phyloP scores from a whole-genome alignment of 179 eudicot species.

The Gypsophila paniculata region DNA sequence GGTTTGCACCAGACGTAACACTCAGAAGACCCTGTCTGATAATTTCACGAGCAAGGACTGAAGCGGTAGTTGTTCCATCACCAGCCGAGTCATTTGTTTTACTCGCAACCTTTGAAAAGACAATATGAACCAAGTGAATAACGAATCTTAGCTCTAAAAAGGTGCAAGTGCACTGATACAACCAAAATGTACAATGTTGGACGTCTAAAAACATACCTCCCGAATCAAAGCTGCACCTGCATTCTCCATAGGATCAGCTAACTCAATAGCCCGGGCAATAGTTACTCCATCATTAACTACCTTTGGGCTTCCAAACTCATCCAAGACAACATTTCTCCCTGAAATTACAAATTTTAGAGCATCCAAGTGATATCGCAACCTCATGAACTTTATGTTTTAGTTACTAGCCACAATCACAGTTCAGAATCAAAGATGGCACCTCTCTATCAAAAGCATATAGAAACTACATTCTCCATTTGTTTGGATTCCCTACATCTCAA shows the following conservation, averaged over 20 bases:
- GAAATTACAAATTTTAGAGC: neutral
- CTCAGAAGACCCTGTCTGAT: slow-evolving; percentile 72
- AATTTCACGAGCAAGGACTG: slow-evolving; percentile 89
- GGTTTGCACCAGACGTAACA: slow-evolving; percentile 96
- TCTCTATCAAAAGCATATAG: neutral
- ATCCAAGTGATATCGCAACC: neutral
- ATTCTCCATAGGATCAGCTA: slow-evolving; percentile 96
- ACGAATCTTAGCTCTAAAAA: neutral
- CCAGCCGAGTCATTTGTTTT: slow-evolving; percentile 98
- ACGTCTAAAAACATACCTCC: slow-evolving; percentile 50
- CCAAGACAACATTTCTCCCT: slow-evolving; percentile 97
- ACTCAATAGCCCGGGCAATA: slow-evolving; percentile 91
- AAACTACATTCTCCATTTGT: neutral
- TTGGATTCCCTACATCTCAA: no score
- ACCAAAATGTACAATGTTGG: neutral
- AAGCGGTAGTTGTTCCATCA: slow-evolving; percentile 96
- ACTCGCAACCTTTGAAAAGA: slow-evolving; percentile 68
- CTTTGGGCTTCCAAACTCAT: slow-evolving; percentile 84
- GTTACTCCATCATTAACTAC: slow-evolving; percentile 97
- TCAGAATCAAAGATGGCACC: neutral
- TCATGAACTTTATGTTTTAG: neutral
- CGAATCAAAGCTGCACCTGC: slow-evolving; percentile 96
- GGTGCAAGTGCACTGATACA: no score
- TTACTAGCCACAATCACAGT: neutral
- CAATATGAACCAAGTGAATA: neutral